phyloP scores from a whole-genome alignment of 176 grass and related monocot species.

The Tuctoria greenei region DNA sequence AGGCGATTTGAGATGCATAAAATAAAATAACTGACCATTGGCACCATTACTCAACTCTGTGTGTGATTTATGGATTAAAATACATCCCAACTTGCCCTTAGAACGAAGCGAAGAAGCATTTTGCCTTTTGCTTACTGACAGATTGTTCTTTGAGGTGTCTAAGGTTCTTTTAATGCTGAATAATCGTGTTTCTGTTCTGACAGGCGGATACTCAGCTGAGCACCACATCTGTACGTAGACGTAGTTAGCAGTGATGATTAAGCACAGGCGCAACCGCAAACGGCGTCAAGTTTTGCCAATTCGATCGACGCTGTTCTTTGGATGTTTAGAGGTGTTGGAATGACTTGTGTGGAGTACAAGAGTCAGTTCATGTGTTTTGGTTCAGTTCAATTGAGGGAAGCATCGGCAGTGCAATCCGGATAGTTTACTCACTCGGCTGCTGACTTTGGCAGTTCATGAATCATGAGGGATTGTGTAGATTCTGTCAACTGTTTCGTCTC shows the following conservation, averaged over 20 bases:
- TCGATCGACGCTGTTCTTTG: conserved; percentile 1
- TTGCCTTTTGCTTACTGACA: conserved; percentile 24
- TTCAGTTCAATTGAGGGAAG: background rate
- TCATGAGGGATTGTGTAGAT: background rate
- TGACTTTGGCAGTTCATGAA: conserved; percentile 14
- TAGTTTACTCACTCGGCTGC: background rate
- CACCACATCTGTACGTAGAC: too few species aligned
- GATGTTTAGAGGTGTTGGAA: background rate
- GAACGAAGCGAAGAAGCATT: conserved; percentile 3
- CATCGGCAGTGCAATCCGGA: conserved; percentile 6
- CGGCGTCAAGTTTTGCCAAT: conserved; percentile 33
- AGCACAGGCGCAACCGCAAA: background rate
- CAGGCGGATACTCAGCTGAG: background rate
- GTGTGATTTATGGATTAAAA: background rate
- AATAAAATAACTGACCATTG: conserved; percentile 28
- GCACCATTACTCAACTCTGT: background rate
- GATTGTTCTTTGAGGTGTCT: background rate
- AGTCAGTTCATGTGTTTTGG: background rate
- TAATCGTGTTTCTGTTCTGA: background rate
- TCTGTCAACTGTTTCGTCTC: conserved; percentile 22
- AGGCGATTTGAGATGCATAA: background rate
- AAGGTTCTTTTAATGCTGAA: background rate
- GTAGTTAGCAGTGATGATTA: background rate
- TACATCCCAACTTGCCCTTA: conserved; percentile 32
- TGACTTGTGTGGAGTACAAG: background rate